phyloP scores from a whole-genome alignment of 208 protist genomes.

The Trypanosoma theileri region DNA sequence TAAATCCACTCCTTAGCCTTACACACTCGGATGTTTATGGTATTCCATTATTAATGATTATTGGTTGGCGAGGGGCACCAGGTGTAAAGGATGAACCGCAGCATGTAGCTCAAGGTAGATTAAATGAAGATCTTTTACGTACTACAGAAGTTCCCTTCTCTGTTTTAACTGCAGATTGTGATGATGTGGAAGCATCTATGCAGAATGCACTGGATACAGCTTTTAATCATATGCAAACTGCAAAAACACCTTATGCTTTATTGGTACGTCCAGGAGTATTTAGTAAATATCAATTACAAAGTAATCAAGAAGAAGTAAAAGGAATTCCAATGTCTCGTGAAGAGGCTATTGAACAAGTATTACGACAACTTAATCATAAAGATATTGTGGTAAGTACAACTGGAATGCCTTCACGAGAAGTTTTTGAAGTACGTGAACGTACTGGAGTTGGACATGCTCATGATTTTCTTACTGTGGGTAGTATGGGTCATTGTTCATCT shows the following conservation, averaged over 20 bases:
- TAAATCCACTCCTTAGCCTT: constrained; percentile 80
- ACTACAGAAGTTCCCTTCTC: constrained; percentile 60
- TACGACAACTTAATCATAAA: constrained; percentile 47
- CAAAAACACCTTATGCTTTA: constrained; percentile 70
- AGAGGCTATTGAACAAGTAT: constrained; percentile 63
- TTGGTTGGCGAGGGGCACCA: constrained; percentile 79
- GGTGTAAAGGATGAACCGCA: constrained; percentile 64
- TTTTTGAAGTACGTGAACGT: constrained; percentile 59
- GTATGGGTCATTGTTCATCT: constrained; percentile 65
- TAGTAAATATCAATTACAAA: constrained; percentile 46
- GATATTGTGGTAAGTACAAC: constrained; percentile 82
- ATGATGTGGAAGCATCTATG: constrained; percentile 52
- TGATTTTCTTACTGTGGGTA: constrained; percentile 80
- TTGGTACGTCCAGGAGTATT: constrained; percentile 64
- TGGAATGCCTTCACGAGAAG: constrained; percentile 58
- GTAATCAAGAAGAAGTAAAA: constrained; percentile 25
- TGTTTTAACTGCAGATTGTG: constrained; percentile 50
- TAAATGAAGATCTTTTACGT: constrained; percentile 54
- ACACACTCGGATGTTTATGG: constrained; percentile 63
- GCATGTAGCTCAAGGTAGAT: constrained; percentile 64
- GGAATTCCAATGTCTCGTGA: constrained; percentile 52
- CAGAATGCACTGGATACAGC: constrained; percentile 55
- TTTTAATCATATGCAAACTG: constrained; percentile 44
- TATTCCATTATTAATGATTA: constrained; percentile 79
- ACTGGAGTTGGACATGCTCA: constrained; percentile 33